Evolutionary conservation across 2,329 filamentous ascomycete genomes (phyloP).

Genomic region (Pezicula radicicola): DNA sequence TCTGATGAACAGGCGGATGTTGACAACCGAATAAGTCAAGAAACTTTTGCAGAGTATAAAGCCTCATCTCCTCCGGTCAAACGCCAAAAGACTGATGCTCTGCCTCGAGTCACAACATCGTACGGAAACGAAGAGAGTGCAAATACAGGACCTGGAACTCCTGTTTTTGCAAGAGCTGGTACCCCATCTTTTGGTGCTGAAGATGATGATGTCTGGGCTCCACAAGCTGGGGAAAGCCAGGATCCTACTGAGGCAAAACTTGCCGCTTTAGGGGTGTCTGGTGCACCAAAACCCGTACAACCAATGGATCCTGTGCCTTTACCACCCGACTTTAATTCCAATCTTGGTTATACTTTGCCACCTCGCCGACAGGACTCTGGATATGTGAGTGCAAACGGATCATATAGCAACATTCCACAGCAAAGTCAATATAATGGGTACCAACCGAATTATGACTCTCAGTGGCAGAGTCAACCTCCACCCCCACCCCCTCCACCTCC

Average conservation of each 20-base stretch:
- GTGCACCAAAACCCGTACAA: slow-evolving; percentile 28
- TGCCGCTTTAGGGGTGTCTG: slow-evolving; percentile 32
- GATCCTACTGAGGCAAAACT: slow-evolving; percentile 28
- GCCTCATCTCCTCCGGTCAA: slow-evolving; percentile 16
- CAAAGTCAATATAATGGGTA: slow-evolving; percentile 7
- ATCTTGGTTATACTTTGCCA: not conserved
- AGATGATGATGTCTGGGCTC: slow-evolving; percentile 28
- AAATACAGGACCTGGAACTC: slow-evolving; percentile 9
- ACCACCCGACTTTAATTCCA: not conserved
- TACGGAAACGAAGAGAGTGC: not conserved
- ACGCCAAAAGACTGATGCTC: slow-evolving; percentile 18
- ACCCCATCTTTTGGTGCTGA: slow-evolving; percentile 19
- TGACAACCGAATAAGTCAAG: slow-evolving; percentile 9
- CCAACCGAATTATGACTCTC: slow-evolving; percentile 6
- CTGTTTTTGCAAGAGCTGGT: slow-evolving; percentile 12
- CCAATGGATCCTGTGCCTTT: not conserved
- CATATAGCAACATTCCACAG: slow-evolving; percentile 20
- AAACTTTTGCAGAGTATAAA: slow-evolving; percentile 5
- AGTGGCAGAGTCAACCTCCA: not conserved
- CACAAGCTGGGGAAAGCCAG: slow-evolving; percentile 23
- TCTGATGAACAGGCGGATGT: slow-evolving; percentile 11
- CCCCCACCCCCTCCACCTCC: slow-evolving; percentile 2
- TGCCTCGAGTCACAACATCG: not conserved
- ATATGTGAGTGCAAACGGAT: slow-evolving; percentile 23
- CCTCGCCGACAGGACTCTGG: slow-evolving; percentile 26